Base-by-base conservation (phyloP, 176 grass and related monocot genomes). In the Hordeum marinum region DNA sequence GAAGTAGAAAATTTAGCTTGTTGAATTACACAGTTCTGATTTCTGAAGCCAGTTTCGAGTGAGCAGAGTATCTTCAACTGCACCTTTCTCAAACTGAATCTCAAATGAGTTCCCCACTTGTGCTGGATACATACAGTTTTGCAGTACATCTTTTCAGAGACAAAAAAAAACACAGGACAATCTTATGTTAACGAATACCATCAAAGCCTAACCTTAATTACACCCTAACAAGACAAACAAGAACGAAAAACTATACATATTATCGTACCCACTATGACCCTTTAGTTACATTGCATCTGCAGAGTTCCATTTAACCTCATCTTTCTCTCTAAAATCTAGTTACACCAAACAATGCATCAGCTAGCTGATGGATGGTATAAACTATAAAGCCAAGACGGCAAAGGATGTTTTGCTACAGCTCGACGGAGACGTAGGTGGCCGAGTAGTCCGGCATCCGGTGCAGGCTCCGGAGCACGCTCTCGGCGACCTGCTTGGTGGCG, bases 381-480 rank as follows among this genome's bases (percentile, higher is more conserved):
- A 29, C 29, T 62, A 88, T 54, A 39, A 27, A 75, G 21, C 31
- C 43, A 52, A 54, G 6, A 52, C 45, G 50, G 32, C 26, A 75
- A 80, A 80, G 10, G 8, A 27, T 41, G 37, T 15, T 23, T 27
- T 7, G 18, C 80, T 80, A 79, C 70, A 93, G 45, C 26, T 91
- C 88, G 34, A 90, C 54, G 39, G 89, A 94, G 10, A 82, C 79
- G 15, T 87, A 86, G 64, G 84, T 90, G 12, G 78, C 82, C 6
- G 94, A 94, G 81, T 84, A 90, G 63, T 94, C 82, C 0, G 94
- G 88, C 60, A 92, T 89, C 46, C 82, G 85, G 81, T 99, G 81
- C 31, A 99, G 81, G 83, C 84, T 79, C 82, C 90, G 86, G 58
- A 99, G 93, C 57, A 99, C 86, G 88, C 84, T 92, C 94, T 96